Conservation (phyloP, 768 basidiomycete genomes). For the Phanerochaete carnosa region DNA sequence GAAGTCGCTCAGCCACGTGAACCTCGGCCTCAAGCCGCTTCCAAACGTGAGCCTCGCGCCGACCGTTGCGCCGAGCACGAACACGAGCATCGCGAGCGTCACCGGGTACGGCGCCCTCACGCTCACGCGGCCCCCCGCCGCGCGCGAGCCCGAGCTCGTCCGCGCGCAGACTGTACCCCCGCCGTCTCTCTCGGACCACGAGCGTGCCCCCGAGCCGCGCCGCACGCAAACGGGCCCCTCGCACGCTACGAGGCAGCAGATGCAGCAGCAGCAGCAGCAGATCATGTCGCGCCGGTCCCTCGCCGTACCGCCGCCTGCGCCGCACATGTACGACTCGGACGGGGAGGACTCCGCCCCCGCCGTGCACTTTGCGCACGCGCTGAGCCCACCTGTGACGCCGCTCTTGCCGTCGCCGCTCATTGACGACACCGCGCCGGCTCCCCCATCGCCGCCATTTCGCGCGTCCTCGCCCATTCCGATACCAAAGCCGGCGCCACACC, state of each 20-base stretch:
- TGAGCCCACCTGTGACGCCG: not conserved
- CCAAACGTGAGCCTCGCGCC: conserved; percentile 22
- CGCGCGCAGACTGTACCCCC: not conserved
- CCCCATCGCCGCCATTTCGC: not conserved
- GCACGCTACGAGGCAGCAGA: not conserved
- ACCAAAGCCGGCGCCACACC: not conserved
- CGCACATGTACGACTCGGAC: not conserved
- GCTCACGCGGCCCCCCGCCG: not conserved
- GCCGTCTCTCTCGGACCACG: not conserved
- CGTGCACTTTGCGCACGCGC: conserved; percentile 1
- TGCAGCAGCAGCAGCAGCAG: too few species aligned
- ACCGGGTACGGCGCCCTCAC: conserved; percentile 3
- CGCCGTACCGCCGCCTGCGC: not conserved
- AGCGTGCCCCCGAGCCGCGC: not conserved
- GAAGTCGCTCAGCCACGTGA: conserved; percentile 26
- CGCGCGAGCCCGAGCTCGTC: not conserved
- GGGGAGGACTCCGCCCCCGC: conserved; percentile 10
- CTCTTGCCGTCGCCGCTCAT: not conserved
- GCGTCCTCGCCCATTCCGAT: not conserved
- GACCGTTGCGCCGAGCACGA: conserved; percentile 16
- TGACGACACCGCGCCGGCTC: not conserved
- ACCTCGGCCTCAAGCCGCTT: conserved; percentile 21
- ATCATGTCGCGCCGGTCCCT: not conserved
- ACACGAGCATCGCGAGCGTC: conserved; percentile 22
- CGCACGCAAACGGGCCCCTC: not conserved